These are phyloP conservation scores for Syzygium jambos DNA, from an alignment of 345 rosid species.

Conservation along the genomic window DNA sequence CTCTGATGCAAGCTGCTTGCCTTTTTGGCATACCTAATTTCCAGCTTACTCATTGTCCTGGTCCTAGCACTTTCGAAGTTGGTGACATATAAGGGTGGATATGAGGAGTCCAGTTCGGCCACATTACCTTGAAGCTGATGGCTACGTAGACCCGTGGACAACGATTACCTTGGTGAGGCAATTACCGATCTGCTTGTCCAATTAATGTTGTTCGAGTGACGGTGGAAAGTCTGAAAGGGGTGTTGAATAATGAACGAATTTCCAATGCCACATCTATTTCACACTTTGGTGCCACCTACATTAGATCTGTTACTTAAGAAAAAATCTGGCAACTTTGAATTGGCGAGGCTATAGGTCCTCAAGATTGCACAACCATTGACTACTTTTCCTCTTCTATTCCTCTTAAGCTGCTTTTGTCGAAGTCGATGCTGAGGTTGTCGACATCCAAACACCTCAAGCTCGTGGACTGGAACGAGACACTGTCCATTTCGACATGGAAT, in stretches of 20 bases:
- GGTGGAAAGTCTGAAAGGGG: neutral
- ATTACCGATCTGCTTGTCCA: neutral
- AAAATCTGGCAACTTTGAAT: neutral
- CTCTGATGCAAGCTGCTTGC: neutral
- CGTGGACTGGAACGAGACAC: conserved; percentile 19
- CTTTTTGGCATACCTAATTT: neutral
- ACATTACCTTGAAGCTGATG: neutral
- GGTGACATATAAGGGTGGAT: neutral
- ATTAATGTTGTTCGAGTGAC: neutral
- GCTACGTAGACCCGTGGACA: neutral
- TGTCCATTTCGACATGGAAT: conserved; percentile 46
- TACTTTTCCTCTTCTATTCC: conserved; percentile 7
- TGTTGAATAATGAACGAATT: neutral
- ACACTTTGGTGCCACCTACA: neutral
- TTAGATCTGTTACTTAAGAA: neutral
- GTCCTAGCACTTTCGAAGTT: neutral
- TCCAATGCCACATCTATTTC: neutral
- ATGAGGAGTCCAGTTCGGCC: neutral
- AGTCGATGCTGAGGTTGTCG: conserved; percentile 19
- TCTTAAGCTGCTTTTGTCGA: conserved; percentile 15
- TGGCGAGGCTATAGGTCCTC: neutral
- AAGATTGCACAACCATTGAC: neutral
- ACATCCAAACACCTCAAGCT: conserved; percentile 38
- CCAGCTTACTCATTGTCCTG: neutral
- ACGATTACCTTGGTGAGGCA: neutral